Evolutionary conservation across 2,329 filamentous ascomycete species (phyloP), one percentile per base, ranked within the genome.

Genomic region (Hypoxylon sp.): DNA sequence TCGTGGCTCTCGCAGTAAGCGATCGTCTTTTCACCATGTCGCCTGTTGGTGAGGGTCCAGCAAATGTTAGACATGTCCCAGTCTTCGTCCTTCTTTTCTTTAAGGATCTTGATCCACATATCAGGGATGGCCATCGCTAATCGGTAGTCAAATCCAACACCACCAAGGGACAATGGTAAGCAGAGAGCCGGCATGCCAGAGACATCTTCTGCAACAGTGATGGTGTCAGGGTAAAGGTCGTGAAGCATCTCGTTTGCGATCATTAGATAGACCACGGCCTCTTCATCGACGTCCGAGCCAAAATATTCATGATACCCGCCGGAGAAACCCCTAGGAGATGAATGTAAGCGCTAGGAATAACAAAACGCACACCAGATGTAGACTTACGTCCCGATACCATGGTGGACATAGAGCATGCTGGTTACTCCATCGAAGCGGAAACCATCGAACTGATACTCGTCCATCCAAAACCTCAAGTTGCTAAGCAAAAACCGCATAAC

Each of bases 271-370:
- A 93, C 93, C 21, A 98, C 89, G 31, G 93, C 95, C 75, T 98
- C 96, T 73, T 97, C 93, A 71, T 99, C 96, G 29, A 98, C 95
- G 24, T 87, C 87, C 3, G 90, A 83, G 6, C 96, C 96, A 77
- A 98, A 99, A 80, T 99, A 99, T 80, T 99, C 96, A 77, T 99
- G 96, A 78, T 99, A 99, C 15, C 95, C 95, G 63, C 96, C 96
- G 17, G 94, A 98, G 80, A 99, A 99, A 17, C 96, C 96, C 61
- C 93, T 96, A 53, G 31, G 17, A n/a, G 31, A 21, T 29, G 65
- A 37, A 27, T 24, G 68, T 81, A 56, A 82, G 76, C 54, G 13
- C 29, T 32, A 37, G 24, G 17, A 10, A 11, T 17, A 2, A 39
- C n/a, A 42, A 21, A 5, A 21, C 10, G 35, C 7, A 39, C 11